Percentiles rank a stretch among this genome's conserved stretches.
Evolutionary conservation across 2,329 filamentous ascomycete genomes (phyloP).

Genomic region (Penicillium sp.): DNA sequence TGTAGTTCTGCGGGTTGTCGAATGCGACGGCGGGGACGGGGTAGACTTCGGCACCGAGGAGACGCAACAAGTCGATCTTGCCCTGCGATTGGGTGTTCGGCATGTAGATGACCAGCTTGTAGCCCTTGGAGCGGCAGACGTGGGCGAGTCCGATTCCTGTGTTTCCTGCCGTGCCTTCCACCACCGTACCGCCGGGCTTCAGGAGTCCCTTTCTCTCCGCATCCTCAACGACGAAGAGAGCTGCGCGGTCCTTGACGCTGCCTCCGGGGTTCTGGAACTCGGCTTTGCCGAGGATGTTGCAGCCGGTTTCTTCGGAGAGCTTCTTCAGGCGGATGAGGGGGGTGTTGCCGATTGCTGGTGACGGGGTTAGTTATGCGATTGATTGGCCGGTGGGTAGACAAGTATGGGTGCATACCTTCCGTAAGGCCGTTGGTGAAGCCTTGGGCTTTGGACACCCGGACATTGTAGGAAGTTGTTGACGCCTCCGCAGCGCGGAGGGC

Average conservation of each 20-base stretch:
- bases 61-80: conserved; percentile 84
- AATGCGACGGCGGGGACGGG: conserved; percentile 93
- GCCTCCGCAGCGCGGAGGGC: conserved; percentile 48
- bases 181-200: conserved; percentile 77
- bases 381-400: too few relatives aligned
- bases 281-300: conserved; percentile 88
- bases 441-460: conserved; percentile 68
- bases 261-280: conserved; percentile 99
- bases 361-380: too few relatives aligned
- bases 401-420: conserved; percentile 59
- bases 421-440: conserved; percentile 68
- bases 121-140: conserved; percentile 84
- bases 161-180: conserved; percentile 95
- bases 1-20: conserved; percentile 93
- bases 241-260: conserved; percentile 90
- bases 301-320: conserved; percentile 82
- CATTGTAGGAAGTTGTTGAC: conserved; percentile 55
- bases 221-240: conserved; percentile 85
- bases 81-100: conserved; percentile 96
- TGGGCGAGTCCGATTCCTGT: conserved; percentile 96
- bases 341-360: conserved; percentile 86
- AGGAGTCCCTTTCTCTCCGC: conserved; percentile 82
- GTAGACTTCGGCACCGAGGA: conserved; percentile 89
- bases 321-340: conserved; percentile 82
- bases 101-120: conserved; percentile 98